Evolutionary conservation across 805 yeast species (phyloP).

Genomic region (Cyberlindnera samutprakarnensis): DNA sequence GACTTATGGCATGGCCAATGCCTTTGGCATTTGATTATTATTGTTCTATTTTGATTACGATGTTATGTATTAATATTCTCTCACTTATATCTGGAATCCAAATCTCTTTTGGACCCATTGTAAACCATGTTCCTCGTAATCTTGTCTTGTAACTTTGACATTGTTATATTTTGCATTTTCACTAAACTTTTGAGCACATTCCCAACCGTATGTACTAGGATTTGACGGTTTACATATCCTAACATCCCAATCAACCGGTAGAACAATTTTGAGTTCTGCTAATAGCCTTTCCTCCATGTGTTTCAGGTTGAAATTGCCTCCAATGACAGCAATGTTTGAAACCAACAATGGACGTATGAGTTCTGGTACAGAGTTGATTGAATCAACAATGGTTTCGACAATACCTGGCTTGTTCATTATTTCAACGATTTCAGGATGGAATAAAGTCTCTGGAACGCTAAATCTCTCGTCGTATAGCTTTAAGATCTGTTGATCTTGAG

Average conservation of each 20-base stretch:
- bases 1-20: slow-evolving; percentile 34
- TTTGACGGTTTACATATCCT: slow-evolving; percentile 31
- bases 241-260: slow-evolving; percentile 68
- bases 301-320: slow-evolving; percentile 72
- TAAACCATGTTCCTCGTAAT: slow-evolving; percentile 78
- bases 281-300: slow-evolving; percentile 59
- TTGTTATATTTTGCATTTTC: slow-evolving; percentile 30
- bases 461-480: slow-evolving; percentile 78
- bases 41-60: slow-evolving; percentile 1
- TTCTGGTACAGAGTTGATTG: slow-evolving; percentile 65
- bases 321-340: slow-evolving; percentile 72
- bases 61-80: neutral
- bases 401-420: slow-evolving; percentile 72
- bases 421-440: slow-evolving; percentile 78
- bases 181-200: slow-evolving; percentile 38
- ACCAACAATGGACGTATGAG: slow-evolving; percentile 65
- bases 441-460: slow-evolving; percentile 77
- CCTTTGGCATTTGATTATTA: slow-evolving; percentile 19
- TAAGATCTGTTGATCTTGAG: slow-evolving; percentile 56
- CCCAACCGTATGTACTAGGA: slow-evolving; percentile 48
- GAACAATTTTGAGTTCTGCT: slow-evolving; percentile 54
- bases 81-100: slow-evolving; percentile 27
- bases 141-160: slow-evolving; percentile 63
- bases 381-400: slow-evolving; percentile 59
- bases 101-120: slow-evolving; percentile 37